Conservation (phyloP, 1,139 yeast genomes). For the Trichomonascaceae sp. region DNA sequence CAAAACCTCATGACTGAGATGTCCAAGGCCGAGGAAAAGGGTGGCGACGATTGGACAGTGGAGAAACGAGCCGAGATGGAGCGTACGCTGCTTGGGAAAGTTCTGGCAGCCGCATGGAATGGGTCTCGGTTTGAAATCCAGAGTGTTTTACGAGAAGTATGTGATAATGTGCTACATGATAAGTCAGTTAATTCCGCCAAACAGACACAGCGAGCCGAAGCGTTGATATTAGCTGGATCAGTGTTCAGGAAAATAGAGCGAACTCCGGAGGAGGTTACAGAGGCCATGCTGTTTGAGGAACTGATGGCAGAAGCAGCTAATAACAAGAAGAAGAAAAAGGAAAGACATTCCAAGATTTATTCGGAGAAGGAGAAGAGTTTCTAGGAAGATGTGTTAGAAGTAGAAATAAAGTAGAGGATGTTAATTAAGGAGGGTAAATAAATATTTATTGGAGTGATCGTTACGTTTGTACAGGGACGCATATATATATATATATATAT, state of each 20-base stretch:
- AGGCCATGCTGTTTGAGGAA: slow-evolving; percentile 85
- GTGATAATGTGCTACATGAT: slow-evolving; percentile 66
- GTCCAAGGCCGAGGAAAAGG: slow-evolving; percentile 41
- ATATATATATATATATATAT: too few species aligned
- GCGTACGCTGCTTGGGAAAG: slow-evolving; percentile 80
- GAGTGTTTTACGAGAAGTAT: slow-evolving; percentile 80
- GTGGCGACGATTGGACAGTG: slow-evolving; percentile 57
- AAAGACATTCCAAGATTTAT: slow-evolving; percentile 18
- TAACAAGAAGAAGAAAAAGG: slow-evolving; percentile 55
- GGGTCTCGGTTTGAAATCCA: slow-evolving; percentile 89
- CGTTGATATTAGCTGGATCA: slow-evolving; percentile 64
- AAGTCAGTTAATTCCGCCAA: slow-evolving; percentile 52
- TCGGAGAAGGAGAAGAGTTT: not conserved
- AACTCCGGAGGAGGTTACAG: slow-evolving; percentile 83
- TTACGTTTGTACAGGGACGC: too few species aligned
- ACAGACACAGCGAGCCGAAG: slow-evolving; percentile 73
- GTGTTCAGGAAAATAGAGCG: slow-evolving; percentile 63
- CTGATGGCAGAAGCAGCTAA: slow-evolving; percentile 88
- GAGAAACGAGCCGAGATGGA: slow-evolving; percentile 86
- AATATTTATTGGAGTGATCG: too few species aligned
- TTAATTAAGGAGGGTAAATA: too few species aligned
- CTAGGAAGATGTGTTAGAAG: not conserved
- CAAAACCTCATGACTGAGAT: slow-evolving; percentile 78
- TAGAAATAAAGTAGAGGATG: not conserved
- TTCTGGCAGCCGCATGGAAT: slow-evolving; percentile 92